phyloP scores from a whole-genome alignment of 1,284 basidiomycete species.

The Golubevia pallescens region DNA sequence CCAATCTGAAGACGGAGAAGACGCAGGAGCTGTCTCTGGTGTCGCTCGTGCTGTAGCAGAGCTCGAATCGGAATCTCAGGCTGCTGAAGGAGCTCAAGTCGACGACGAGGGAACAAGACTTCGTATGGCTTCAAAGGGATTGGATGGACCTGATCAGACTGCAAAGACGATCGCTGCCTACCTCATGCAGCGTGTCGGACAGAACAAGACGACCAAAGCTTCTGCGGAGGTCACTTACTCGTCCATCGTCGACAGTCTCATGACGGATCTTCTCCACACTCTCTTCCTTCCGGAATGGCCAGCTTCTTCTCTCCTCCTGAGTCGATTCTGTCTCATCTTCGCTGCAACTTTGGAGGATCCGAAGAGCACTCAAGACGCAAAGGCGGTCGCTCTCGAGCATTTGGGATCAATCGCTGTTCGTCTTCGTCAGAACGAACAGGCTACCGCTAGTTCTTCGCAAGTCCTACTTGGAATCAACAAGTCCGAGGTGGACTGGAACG shows the following conservation, averaged over 20 bases:
- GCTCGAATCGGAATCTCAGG: too few relatives aligned
- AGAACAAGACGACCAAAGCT: constrained; percentile 41
- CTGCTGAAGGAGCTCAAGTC: constrained; percentile 65
- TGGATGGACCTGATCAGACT: constrained; percentile 36
- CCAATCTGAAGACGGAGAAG: too few relatives aligned
- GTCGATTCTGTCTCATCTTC: constrained; percentile 43
- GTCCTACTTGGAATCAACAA: constrained; percentile 70
- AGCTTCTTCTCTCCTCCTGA: constrained; percentile 76
- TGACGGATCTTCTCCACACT: constrained; percentile 85
- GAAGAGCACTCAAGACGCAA: constrained; percentile 69
- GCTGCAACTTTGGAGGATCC: constrained; percentile 71
- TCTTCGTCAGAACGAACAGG: constrained; percentile 67
- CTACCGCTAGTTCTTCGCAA: neutral
- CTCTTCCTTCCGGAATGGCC: constrained; percentile 97
- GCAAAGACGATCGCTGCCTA: constrained; percentile 79
- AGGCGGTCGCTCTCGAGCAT: constrained; percentile 87
- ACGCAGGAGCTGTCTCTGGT: too few relatives aligned
- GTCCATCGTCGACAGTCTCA: constrained; percentile 84
- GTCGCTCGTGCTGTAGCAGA: too few relatives aligned
- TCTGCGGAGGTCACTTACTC: constrained; percentile 70
- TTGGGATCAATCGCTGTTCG: constrained; percentile 87
- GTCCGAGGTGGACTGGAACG: constrained; percentile 47
- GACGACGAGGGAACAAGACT: constrained; percentile 68
- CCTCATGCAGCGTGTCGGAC: constrained; percentile 72
- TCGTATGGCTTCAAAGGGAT: constrained; percentile 8